Conservation (phyloP, 2,329 filamentous ascomycete species). For the Helicocarpus griseus region DNA sequence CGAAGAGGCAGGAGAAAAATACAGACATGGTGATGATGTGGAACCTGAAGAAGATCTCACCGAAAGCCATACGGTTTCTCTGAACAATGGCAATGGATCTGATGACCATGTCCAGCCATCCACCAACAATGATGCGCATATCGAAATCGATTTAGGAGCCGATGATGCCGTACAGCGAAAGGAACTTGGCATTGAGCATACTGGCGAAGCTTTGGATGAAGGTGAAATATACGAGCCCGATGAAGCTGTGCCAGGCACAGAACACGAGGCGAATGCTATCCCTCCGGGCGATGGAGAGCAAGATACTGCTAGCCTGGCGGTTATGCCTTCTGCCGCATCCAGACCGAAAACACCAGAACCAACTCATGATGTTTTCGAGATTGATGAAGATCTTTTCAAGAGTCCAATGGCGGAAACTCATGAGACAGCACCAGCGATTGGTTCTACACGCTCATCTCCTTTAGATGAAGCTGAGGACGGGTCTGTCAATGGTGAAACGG, state of each 20-base stretch:
- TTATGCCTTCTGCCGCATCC: background rate
- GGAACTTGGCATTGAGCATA: background rate
- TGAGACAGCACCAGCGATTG: background rate
- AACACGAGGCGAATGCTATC: background rate
- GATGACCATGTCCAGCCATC: background rate
- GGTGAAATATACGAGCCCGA: slow-evolving; percentile 10
- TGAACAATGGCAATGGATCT: background rate
- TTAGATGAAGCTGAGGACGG: background rate
- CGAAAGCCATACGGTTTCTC: background rate
- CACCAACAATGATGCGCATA: slow-evolving; percentile 3
- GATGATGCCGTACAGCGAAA: background rate
- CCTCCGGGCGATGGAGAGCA: background rate
- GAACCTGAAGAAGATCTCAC: background rate
- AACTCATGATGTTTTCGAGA: slow-evolving; percentile 23
- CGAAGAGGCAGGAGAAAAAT: no score
- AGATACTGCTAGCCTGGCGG: background rate
- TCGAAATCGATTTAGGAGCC: slow-evolving; percentile 6
- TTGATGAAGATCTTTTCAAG: slow-evolving; percentile 24
- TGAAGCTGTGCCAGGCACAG: background rate
- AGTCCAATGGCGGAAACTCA: slow-evolving; percentile 10
- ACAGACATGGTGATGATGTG: background rate
- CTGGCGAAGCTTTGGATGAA: slow-evolving; percentile 9
- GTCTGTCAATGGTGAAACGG: background rate
- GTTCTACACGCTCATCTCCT: background rate
- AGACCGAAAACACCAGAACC: slow-evolving; percentile 14